Conservation (phyloP, 1,284 basidiomycete species). For the Ustilago vetiveriae region DNA sequence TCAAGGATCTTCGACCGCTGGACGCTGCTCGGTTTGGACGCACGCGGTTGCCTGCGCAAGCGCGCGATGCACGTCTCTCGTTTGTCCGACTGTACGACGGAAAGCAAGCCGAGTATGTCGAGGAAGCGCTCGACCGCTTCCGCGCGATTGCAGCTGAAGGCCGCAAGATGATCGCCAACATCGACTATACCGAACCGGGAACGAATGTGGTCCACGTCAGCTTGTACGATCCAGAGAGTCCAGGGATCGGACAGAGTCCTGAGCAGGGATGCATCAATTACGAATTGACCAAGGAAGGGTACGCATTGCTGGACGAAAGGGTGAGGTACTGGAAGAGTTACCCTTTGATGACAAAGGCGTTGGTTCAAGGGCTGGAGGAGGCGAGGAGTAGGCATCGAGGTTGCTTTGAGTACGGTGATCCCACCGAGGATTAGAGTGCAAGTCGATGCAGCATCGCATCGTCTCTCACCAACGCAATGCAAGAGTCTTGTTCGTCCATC, state of each 20-base stretch:
- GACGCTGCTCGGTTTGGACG: conserved; percentile 52
- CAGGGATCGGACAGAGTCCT: conserved; percentile 33
- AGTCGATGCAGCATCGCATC: background rate
- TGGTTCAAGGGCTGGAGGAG: conserved; percentile 45
- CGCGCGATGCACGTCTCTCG: conserved; percentile 53
- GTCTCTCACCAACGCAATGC: background rate
- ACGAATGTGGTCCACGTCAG: conserved; percentile 45
- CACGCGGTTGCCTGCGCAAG: conserved; percentile 42
- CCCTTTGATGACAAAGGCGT: conserved; percentile 34
- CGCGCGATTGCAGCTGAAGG: conserved; percentile 50
- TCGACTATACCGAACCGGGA: conserved; percentile 51
- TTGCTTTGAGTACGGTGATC: conserved; percentile 58
- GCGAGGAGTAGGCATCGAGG: conserved; percentile 49
- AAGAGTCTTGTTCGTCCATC: no score
- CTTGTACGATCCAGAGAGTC: conserved; percentile 57
- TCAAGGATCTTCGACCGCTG: conserved; percentile 48
- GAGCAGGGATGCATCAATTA: conserved; percentile 56
- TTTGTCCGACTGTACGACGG: conserved; percentile 57
- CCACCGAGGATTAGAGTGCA: conserved; percentile 35
- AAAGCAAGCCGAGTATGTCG: conserved; percentile 53
- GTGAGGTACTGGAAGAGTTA: conserved; percentile 56
- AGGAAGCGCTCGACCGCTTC: conserved; percentile 58
- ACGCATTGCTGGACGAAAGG: conserved; percentile 49
- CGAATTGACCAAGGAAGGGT: conserved; percentile 51
- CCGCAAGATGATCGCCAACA: conserved; percentile 61